Base-by-base conservation (phyloP, 495 filamentous ascomycete species). In the Talaromyces ruber region DNA sequence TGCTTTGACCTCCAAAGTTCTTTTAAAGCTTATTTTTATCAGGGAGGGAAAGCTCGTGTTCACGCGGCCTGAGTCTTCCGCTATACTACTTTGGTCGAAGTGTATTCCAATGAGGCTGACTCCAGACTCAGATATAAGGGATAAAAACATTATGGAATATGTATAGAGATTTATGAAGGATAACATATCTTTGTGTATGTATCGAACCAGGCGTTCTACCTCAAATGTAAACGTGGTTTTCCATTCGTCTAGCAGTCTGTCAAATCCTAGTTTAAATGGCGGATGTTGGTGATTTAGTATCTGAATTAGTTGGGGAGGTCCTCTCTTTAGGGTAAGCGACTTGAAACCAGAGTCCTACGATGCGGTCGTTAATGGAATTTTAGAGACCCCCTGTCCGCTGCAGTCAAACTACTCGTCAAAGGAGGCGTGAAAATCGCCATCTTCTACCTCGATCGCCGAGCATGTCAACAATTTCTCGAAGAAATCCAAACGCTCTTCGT, bases 401-500 rank as follows among this genome's bases (percentile, higher is more conserved):
- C 39, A 16, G 39, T 43, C 16, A 43, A 43, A 43, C 14, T 43
- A 43, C 39, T 43, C n/a, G n/a, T 43, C n/a, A 18, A 18, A 7
- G 39, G 39, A 43, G 39, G 39, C 14, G n/a, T 43, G n/a, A 43
- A 3, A 18, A 43, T 43, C n/a, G 39, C 39, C 16, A 14, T 43
- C 1, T 53, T 53, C 21, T 53, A 53, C 51, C 51, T 53, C 9
- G 51, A 53, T 21, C 51, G 26, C 1, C 51, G 51, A 24, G 51
- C 51, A 8, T 53, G 51, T 28, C 8, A 26, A 18, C 51, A 53
- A 12, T 53, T 53, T 21, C 51, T 53, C 21, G 51, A 53, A 28
- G 51, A 53, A 12, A 53, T 53, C 51, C 21, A 53, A 18, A 87
- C 88, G 6, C 65, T 88, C 37, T 90, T 88, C 68, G 88, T 92